Evolutionary conservation across 1,139 yeast species (phyloP).

Genomic region (Ashbya aceris): DNA sequence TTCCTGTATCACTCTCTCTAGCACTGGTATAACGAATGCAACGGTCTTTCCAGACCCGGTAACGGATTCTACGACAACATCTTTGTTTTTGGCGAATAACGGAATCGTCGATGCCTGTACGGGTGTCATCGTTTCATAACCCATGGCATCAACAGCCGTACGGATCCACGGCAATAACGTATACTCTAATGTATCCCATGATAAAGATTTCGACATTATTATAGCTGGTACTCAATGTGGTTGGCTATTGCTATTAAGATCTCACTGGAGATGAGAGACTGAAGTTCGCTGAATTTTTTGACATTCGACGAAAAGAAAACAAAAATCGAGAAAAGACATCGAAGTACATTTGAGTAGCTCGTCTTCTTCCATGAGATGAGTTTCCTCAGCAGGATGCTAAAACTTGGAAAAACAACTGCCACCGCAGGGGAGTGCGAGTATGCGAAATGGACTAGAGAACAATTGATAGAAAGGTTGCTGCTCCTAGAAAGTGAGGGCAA

Average conservation of each 20-base stretch:
- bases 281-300: too few species aligned
- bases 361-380: conserved; percentile 5
- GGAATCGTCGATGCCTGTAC: conserved; percentile 97
- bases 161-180: conserved; percentile 36
- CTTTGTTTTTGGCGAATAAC: conserved; percentile 75
- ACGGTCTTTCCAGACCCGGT: conserved; percentile 96
- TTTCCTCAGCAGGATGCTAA: conserved; percentile 7
- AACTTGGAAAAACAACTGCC: conserved; percentile 5
- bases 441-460: conserved; percentile 33
- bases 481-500: conserved; percentile 22
- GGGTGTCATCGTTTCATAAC: conserved; percentile 84
- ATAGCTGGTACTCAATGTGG: too few species aligned
- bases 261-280: conserved; percentile 3
- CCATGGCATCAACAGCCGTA: conserved; percentile 60
- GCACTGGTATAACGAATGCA: conserved; percentile 74
- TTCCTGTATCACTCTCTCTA: conserved; percentile 48
- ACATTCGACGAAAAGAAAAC: neutral
- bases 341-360: too few species aligned
- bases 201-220: conserved; percentile 28
- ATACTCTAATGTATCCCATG: conserved; percentile 32
- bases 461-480: conserved; percentile 31
- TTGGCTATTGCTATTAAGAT: too few species aligned
- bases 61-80: conserved; percentile 92
- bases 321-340: neutral
- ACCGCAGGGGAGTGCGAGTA: conserved; percentile 15